Percentiles rank a stretch among this genome's conserved stretches.
phyloP scores from a whole-genome alignment of 139 green algal species.

The Haematococcus lacustris region DNA sequence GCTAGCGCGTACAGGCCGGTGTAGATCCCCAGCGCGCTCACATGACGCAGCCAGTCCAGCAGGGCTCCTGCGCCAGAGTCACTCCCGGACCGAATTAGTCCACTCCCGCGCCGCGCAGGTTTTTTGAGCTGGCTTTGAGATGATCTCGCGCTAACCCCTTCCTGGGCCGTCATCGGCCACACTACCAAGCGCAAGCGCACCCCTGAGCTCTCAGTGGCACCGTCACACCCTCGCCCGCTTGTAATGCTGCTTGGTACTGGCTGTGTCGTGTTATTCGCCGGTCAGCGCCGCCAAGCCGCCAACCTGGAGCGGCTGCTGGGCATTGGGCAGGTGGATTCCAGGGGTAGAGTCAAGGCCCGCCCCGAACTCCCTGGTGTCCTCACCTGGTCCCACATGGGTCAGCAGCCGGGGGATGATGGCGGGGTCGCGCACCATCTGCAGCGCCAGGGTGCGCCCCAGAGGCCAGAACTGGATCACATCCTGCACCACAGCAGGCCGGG shows the following conservation, averaged over 20 bases:
- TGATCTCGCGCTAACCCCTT: no score
- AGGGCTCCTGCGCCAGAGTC: slow-evolving; percentile 29
- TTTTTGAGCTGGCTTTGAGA: neutral
- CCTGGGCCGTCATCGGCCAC: neutral
- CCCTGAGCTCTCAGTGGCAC: neutral
- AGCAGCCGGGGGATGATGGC: slow-evolving; percentile 52
- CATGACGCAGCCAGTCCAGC: slow-evolving; percentile 59
- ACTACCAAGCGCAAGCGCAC: no score
- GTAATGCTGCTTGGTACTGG: neutral
- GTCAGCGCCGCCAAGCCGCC: no score
- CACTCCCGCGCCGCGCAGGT: neutral
- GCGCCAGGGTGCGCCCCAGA: slow-evolving; percentile 28
- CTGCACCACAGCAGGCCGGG: slow-evolving; percentile 26
- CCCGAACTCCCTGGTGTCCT: no score
- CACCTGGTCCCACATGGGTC: slow-evolving; percentile 18
- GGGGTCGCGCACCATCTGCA: slow-evolving; percentile 45
- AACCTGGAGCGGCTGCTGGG: neutral
- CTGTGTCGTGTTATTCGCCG: neutral
- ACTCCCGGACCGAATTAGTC: neutral
- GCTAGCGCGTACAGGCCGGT: slow-evolving; percentile 24
- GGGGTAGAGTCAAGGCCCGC: neutral
- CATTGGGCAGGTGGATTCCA: neutral
- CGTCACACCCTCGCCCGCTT: neutral
- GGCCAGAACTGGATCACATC: slow-evolving; percentile 75
- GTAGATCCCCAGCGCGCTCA: slow-evolving; percentile 45